Percentiles rank a stretch among this genome's conserved stretches.
These are phyloP conservation scores for Nepenthes alata DNA, from an alignment of 179 eudicot species.

Conservation along the genomic window DNA sequence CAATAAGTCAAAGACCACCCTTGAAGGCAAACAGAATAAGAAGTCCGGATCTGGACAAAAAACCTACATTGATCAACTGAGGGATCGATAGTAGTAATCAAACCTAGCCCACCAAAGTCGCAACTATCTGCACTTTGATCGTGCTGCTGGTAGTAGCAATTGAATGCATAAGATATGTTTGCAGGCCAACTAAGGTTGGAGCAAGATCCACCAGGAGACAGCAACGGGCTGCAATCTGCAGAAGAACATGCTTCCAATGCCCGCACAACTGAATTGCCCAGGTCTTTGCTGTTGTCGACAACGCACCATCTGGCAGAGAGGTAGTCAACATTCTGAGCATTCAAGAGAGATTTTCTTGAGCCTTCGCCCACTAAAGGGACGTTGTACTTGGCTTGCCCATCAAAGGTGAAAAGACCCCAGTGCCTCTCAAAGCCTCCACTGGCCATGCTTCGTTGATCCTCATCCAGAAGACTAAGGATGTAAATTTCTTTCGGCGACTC, in stretches of 20 bases:
- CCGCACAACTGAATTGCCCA: constrained; percentile 41
- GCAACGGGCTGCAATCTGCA: constrained; percentile 60
- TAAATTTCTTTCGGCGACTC: constrained; percentile 47
- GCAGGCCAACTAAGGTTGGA: constrained; percentile 64
- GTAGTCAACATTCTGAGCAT: constrained; percentile 71
- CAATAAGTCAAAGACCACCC: constrained; percentile 12
- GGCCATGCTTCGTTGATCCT: constrained; percentile 49
- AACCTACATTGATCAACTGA: constrained; percentile 64
- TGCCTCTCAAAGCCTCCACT: constrained; percentile 66
- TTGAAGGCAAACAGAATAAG: constrained; percentile 20
- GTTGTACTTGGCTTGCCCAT: constrained; percentile 80
- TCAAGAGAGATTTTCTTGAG: constrained; percentile 29
- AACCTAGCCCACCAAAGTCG: constrained; percentile 71
- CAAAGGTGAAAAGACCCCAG: constrained; percentile 84
- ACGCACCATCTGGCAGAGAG: constrained; percentile 73
- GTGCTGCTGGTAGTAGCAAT: constrained; percentile 75
- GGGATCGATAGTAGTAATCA: constrained; percentile 87
- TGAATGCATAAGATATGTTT: constrained; percentile 77
- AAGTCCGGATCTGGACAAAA: constrained; percentile 38
- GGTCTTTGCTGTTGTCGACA: constrained; percentile 56
- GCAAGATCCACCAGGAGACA: constrained; percentile 72
- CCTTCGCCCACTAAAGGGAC: constrained; percentile 39
- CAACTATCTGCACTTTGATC: constrained; percentile 65
- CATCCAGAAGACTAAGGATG: constrained; percentile 64
- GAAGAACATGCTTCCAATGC: constrained; percentile 48